Evolutionary conservation across 2,329 filamentous ascomycete genomes (phyloP).

Genomic region (Graphilbum ipis-grandicollis): DNA sequence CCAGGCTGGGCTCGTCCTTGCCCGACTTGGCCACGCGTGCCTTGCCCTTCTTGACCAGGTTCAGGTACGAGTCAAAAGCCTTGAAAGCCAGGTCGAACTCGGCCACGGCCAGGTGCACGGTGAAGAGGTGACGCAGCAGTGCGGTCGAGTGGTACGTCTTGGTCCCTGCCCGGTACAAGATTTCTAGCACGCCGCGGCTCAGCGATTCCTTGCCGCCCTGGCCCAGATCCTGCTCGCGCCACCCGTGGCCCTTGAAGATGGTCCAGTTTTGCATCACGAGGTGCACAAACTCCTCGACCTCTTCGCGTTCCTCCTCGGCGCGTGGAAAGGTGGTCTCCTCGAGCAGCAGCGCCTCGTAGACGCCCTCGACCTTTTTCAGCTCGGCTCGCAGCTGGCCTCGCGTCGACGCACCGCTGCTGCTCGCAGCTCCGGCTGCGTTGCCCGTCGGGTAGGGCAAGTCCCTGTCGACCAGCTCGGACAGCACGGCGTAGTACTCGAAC

Average conservation of each 20-base stretch:
- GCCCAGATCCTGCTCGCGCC: constrained; percentile 67
- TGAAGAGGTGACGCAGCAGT: constrained; percentile 73
- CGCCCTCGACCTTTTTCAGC: constrained; percentile 58
- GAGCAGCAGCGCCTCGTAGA: constrained; percentile 66
- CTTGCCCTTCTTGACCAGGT: constrained; percentile 73
- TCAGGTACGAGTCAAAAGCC: constrained; percentile 80
- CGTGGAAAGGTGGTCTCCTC: constrained; percentile 69
- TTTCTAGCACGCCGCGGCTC: constrained; percentile 64
- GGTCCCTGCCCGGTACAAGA: constrained; percentile 75
- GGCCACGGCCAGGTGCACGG: constrained; percentile 68
- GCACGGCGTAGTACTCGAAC: constrained; percentile 66
- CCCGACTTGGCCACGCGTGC: constrained; percentile 67
- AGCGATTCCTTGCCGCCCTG: constrained; percentile 62
- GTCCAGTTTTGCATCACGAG: constrained; percentile 74
- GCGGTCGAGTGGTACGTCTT: constrained; percentile 93
- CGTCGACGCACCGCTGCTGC: constrained; percentile 29
- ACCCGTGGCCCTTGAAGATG: constrained; percentile 60
- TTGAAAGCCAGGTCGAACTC: constrained; percentile 88
- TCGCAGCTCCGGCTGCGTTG: constrained; percentile 20
- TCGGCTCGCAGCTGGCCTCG: constrained; percentile 55
- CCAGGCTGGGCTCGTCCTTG: constrained; percentile 51
- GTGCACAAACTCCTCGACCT: constrained; percentile 69
- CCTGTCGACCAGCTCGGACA: constrained; percentile 59
- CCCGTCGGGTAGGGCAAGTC: constrained; percentile 42
- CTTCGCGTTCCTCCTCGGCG: constrained; percentile 59